Conservation (phyloP, 345 rosid species). For the Eucalyptus curtisii region DNA sequence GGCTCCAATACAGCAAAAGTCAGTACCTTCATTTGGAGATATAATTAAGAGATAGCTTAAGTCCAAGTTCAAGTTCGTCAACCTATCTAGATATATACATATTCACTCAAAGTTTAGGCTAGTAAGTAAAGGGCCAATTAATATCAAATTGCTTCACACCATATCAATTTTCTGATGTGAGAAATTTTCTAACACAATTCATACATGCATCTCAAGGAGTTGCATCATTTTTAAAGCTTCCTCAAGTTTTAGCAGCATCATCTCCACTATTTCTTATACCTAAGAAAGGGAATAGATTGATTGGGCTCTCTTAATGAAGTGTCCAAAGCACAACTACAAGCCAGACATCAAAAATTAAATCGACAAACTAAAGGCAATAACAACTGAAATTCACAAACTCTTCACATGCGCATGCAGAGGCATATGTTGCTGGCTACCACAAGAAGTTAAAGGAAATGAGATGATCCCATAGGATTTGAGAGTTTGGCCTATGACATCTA, state of each 20-base stretch:
- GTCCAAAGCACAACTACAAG: background rate
- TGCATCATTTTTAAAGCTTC: background rate
- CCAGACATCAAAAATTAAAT: background rate
- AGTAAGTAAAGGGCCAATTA: background rate
- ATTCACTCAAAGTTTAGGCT: background rate
- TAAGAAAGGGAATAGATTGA: too few species aligned
- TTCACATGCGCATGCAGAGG: background rate
- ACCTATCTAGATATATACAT: rapidly evolving
- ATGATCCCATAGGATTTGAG: background rate
- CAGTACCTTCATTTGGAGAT: background rate
- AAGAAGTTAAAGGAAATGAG: background rate
- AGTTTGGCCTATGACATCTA: background rate
- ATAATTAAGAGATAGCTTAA: background rate
- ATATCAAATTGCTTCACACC: too few species aligned
- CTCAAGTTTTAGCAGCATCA: background rate
- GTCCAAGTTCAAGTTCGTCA: background rate
- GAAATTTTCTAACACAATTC: too few species aligned
- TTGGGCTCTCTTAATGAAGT: background rate
- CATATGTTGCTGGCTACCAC: background rate
- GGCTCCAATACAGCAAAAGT: background rate
- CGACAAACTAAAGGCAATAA: background rate
- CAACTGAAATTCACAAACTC: too few species aligned
- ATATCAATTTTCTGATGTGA: too few species aligned
- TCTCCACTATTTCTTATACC: background rate
- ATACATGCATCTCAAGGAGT: background rate